Base-by-base conservation (phyloP, 2,329 filamentous ascomycete genomes). In the Clarireedia sp. region DNA sequence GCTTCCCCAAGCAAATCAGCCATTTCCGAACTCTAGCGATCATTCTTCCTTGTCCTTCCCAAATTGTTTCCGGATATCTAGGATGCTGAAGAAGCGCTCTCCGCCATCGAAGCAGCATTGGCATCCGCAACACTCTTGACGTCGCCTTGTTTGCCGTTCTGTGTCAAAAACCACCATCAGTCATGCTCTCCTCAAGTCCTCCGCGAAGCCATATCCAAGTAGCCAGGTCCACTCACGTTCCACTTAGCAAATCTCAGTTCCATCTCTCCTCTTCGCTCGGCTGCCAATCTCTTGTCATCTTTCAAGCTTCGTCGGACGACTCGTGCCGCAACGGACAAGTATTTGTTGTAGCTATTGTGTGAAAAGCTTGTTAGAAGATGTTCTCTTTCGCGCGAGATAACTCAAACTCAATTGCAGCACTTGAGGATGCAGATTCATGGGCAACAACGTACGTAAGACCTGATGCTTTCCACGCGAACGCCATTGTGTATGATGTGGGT, bases 121-220 rank as follows among this genome's bases (percentile, higher is more conserved):
- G 78, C 80, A 43, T 78, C 72, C 53, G 73, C 82, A 64, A 96
- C 76, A 71, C 79, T 83, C 82, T 89, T 88, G 70, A 78, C 65
- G 48, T 97, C 92, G 72, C 90, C 87, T 78, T 95, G 89, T 84
- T 96, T 96, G 80, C 94, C 94, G 77, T 90, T 90, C 94, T 97
- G 74, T 73, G 59, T 6, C 38, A 57, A 50, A 23, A 38, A 36
- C 24, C 47, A 43, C 36, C 45, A 55, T 64, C 57, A 64, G 63
- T 58, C 57, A 53, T 54, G 56, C 56, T 47, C 54, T 58, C 48
- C 55, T 55, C 46, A 48, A 23, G 29, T 23, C 24, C 26, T 54
- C 45, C 21, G 16, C 19, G 16, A 24, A 23, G 19, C 24, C 16
- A 33, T 33, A 40, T 10, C 16, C 43, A 33, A 10, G 1, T 12